Evolutionary conservation across 495 filamentous ascomycete genomes (phyloP).

Genomic region (Penicillium fimorum): DNA sequence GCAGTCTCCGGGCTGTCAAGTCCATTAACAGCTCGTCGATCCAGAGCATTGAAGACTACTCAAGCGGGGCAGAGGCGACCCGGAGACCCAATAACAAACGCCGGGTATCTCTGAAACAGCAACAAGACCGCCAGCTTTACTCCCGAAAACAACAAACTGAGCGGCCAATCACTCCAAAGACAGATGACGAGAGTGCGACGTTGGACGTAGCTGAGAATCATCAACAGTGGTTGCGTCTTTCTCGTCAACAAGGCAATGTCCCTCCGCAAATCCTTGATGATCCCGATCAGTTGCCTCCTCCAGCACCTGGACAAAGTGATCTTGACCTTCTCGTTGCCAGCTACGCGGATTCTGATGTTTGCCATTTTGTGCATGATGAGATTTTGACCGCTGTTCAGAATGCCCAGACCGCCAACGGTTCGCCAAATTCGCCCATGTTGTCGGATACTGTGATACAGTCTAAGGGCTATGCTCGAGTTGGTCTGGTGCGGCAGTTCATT

Average conservation of each 20-base stretch:
- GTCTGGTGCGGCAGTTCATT: slow-evolving; percentile 74
- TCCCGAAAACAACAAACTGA: slow-evolving; percentile 72
- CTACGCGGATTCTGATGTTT: slow-evolving; percentile 78
- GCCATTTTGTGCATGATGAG: slow-evolving; percentile 73
- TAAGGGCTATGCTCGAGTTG: slow-evolving; percentile 78
- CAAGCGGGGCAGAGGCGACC: slow-evolving; percentile 58
- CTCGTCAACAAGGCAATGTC: slow-evolving; percentile 59
- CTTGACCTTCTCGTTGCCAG: slow-evolving; percentile 77
- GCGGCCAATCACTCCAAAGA: slow-evolving; percentile 56
- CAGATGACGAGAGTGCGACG: slow-evolving; percentile 66
- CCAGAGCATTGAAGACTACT: slow-evolving; percentile 55
- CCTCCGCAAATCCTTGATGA: slow-evolving; percentile 66
- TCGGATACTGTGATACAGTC: slow-evolving; percentile 47
- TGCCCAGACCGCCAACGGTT: slow-evolving; percentile 68
- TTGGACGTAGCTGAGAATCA: slow-evolving; percentile 61
- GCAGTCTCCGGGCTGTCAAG: slow-evolving; percentile 86
- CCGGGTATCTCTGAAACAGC: slow-evolving; percentile 70
- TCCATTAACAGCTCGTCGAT: slow-evolving; percentile 80
- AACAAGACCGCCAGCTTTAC: slow-evolving; percentile 87
- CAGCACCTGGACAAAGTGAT: slow-evolving; percentile 64
- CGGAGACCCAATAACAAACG: slow-evolving; percentile 64
- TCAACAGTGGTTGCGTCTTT: slow-evolving; percentile 67
- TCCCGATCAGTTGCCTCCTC: slow-evolving; percentile 73
- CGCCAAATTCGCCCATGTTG: slow-evolving; percentile 56
- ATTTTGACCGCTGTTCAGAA: slow-evolving; percentile 63